A percentile compares a stretch with the other conserved stretches of the same genome.
These are phyloP conservation scores for Rhynchosporium graminicola DNA, from an alignment of 2,329 filamentous ascomycete genomes.

Conservation along the genomic window DNA sequence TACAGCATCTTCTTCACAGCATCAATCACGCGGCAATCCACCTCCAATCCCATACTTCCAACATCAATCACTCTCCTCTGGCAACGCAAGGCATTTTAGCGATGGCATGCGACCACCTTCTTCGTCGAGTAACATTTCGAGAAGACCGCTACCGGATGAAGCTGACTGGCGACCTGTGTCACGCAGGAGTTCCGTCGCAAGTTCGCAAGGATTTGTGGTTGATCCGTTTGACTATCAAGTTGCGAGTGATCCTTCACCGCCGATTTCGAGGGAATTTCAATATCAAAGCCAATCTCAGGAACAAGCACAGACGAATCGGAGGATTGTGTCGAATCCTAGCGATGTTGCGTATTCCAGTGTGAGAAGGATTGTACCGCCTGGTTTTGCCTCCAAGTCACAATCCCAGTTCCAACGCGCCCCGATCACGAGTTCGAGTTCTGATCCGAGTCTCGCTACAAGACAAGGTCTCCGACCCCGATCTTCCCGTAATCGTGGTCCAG, in stretches of 20 bases:
- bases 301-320: constrained; percentile 34
- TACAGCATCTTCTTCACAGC: constrained; percentile 12
- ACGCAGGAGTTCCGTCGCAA: constrained; percentile 36
- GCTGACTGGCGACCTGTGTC: constrained; percentile 46
- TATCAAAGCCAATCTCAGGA: neutral
- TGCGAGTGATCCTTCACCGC: constrained; percentile 33
- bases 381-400: neutral
- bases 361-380: constrained; percentile 29
- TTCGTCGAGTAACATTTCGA: constrained; percentile 43
- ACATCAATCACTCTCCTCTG: constrained; percentile 23
- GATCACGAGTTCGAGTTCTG: constrained; percentile 21
- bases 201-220: constrained; percentile 37
- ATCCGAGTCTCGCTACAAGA: neutral
- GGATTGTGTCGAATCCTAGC: constrained; percentile 39
- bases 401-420: neutral
- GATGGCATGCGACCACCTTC: constrained; percentile 40
- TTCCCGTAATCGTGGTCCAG: constrained; percentile 9
- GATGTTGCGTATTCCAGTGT: constrained; percentile 42
- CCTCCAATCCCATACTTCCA: constrained; percentile 28
- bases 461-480: neutral
- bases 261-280: constrained; percentile 33
- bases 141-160: constrained; percentile 50
- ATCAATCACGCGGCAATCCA: constrained; percentile 23
- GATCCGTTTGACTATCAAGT: constrained; percentile 45
- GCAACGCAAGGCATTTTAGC: constrained; percentile 32